Conservation (phyloP, 768 basidiomycete genomes). For the Psilocybe cyanescens region DNA sequence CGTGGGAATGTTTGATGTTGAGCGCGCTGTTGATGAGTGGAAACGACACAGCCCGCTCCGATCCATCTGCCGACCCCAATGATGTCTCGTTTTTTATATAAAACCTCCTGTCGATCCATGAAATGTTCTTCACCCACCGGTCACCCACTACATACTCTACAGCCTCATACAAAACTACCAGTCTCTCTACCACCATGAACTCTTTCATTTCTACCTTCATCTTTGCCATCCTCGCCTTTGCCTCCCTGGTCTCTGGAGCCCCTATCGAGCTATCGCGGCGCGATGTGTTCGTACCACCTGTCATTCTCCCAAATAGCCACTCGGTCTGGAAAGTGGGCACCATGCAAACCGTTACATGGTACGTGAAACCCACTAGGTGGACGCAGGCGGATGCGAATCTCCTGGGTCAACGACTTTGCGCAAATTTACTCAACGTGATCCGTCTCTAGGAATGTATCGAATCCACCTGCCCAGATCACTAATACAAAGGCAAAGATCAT, state of each 20-base stretch:
- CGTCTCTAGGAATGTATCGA: conserved; percentile 40
- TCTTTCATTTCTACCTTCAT: conserved; percentile 23
- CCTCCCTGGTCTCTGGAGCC: conserved; percentile 27
- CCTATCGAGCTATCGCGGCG: conserved; percentile 26
- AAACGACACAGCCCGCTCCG: background rate
- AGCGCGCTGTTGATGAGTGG: background rate
- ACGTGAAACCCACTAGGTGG: conserved; percentile 6
- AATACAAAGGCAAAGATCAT: conserved; percentile 44
- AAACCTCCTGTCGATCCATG: conserved; percentile 10
- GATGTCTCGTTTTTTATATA: conserved; percentile 19
- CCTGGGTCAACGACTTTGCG: background rate
- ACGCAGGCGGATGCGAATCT: conserved; percentile 18
- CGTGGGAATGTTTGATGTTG: conserved; percentile 4
- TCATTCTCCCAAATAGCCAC: conserved; percentile 27
- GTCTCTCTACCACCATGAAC: conserved; percentile 18
- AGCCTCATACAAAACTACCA: conserved; percentile 8
- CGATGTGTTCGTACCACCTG: conserved; percentile 37
- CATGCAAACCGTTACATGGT: conserved; percentile 36
- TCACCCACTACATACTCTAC: conserved; percentile 15
- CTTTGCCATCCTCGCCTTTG: conserved; percentile 28
- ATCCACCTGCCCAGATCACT: conserved; percentile 44
- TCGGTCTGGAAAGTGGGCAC: conserved; percentile 34
- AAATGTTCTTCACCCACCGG: conserved; percentile 21
- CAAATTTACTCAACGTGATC: conserved; percentile 10
- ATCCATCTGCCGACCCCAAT: conserved; percentile 9